These are phyloP conservation scores for Rachicladosporium sp. DNA, from an alignment of 2,329 filamentous ascomycete genomes.

Conservation along the genomic window DNA sequence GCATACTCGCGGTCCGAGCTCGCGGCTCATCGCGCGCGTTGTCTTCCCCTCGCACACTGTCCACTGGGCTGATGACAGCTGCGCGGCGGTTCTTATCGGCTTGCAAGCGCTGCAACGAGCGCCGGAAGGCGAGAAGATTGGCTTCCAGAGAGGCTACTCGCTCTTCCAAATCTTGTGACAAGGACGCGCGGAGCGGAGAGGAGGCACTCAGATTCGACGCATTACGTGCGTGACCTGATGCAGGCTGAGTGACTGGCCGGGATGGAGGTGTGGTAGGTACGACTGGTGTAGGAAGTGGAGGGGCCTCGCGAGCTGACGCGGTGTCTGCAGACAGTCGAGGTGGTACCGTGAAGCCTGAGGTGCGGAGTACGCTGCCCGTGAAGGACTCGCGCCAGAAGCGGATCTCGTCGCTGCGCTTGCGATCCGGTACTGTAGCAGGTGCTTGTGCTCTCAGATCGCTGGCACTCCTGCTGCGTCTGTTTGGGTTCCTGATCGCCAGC, in stretches of 20 bases:
- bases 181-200: slow-evolving; percentile 8
- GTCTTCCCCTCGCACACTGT: neutral
- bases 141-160: slow-evolving; percentile 24
- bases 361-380: slow-evolving; percentile 16
- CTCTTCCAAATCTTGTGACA: slow-evolving; percentile 20
- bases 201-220: neutral
- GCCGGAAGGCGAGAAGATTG: slow-evolving; percentile 22
- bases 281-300: no score
- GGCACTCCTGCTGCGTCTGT: slow-evolving; percentile 23
- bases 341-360: slow-evolving; percentile 15
- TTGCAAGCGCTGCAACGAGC: slow-evolving; percentile 20
- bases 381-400: slow-evolving; percentile 25
- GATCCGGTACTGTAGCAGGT: slow-evolving; percentile 7
- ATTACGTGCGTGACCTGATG: no score
- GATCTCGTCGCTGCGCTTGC: slow-evolving; percentile 25
- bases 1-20: slow-evolving; percentile 22
- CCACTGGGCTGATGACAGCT: slow-evolving; percentile 14
- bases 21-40: slow-evolving; percentile 4
- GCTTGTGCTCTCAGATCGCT: slow-evolving; percentile 17
- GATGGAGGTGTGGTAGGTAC: no score
- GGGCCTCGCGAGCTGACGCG: no score
- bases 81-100: slow-evolving; percentile 21
- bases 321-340: slow-evolving; percentile 1
- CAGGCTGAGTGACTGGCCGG: no score
- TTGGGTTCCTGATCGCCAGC: slow-evolving; percentile 12